These are phyloP conservation scores for Syzygium syzygioides DNA, from an alignment of 441 rosid genomes.

Conservation along the genomic window DNA sequence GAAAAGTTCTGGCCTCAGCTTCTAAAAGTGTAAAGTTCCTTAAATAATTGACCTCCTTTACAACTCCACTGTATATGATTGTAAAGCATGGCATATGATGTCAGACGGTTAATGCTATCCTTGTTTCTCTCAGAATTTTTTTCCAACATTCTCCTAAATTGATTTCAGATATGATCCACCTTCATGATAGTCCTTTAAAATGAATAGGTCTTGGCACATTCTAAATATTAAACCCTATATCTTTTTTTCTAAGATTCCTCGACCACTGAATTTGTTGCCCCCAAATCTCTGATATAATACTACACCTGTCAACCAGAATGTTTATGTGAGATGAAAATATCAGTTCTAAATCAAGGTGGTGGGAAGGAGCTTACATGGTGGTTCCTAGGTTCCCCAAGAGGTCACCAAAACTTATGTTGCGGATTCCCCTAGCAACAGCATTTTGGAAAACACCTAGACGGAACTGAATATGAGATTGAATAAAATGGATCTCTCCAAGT, in stretches of 20 bases:
- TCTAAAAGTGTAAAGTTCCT: neutral
- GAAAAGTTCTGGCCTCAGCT: neutral
- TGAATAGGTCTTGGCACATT: neutral
- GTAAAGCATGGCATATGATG: neutral
- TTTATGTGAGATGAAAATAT: neutral
- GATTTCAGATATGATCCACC: neutral
- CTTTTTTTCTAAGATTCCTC: neutral
- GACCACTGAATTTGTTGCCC: neutral
- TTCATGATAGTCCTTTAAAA: neutral
- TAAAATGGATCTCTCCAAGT: neutral
- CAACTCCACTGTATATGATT: neutral
- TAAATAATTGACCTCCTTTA: neutral
- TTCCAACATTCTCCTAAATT: neutral
- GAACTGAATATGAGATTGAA: neutral
- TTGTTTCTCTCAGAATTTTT: neutral
- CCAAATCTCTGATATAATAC: neutral
- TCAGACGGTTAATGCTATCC: neutral
- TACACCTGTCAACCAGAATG: neutral
- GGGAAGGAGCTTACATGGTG: conserved; percentile 56
- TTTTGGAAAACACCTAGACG: conserved; percentile 63
- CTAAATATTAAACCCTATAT: neutral
- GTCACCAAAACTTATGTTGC: conserved; percentile 91
- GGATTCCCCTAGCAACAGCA: conserved; percentile 84
- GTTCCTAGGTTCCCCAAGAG: conserved; percentile 82
- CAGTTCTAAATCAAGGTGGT: neutral